Conservation (phyloP, 139 green algal genomes). For the Eudorina sp. region DNA sequence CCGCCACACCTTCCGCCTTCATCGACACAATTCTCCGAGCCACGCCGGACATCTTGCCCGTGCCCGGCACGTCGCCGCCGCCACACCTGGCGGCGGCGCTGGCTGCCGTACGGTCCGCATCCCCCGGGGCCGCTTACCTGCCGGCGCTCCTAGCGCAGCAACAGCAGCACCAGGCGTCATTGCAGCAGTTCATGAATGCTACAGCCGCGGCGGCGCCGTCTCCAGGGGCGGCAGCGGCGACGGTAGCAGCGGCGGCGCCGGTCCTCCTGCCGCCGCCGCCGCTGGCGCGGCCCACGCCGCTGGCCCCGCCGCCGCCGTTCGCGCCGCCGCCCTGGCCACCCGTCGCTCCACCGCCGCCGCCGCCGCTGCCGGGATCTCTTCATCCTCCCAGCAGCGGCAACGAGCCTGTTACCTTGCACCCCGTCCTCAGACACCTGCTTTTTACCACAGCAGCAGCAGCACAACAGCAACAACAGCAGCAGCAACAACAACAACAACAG, state of each 20-base stretch:
- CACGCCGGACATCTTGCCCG: slow-evolving; percentile 29
- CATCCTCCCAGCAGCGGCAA: neutral
- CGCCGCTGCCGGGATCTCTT: neutral
- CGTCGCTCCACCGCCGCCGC: slow-evolving; percentile 18
- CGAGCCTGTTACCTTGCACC: slow-evolving; percentile 12
- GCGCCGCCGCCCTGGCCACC: neutral
- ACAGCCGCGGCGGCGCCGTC: neutral
- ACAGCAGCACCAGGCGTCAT: neutral
- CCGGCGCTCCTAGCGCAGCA: slow-evolving; percentile 15
- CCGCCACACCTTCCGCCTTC: slow-evolving; percentile 18
- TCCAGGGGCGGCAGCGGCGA: neutral
- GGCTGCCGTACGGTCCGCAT: slow-evolving; percentile 6
- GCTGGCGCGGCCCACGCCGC: neutral
- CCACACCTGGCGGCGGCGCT: slow-evolving; percentile 14
- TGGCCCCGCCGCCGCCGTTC: neutral
- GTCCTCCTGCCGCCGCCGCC: neutral
- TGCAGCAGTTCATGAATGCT: slow-evolving; percentile 21
- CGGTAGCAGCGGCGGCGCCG: neutral
- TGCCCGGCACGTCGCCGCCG: slow-evolving; percentile 5
- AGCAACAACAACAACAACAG: slow-evolving; percentile 1
- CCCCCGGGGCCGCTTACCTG: slow-evolving; percentile 29
- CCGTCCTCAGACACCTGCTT: slow-evolving; percentile 10
- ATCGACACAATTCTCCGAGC: slow-evolving; percentile 22
- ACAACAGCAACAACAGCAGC: neutral
- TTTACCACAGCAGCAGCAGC: slow-evolving; percentile 1